These are phyloP conservation scores for Gentiana dahurica DNA, from an alignment of 257 asterid genomes.

Conservation along the genomic window DNA sequence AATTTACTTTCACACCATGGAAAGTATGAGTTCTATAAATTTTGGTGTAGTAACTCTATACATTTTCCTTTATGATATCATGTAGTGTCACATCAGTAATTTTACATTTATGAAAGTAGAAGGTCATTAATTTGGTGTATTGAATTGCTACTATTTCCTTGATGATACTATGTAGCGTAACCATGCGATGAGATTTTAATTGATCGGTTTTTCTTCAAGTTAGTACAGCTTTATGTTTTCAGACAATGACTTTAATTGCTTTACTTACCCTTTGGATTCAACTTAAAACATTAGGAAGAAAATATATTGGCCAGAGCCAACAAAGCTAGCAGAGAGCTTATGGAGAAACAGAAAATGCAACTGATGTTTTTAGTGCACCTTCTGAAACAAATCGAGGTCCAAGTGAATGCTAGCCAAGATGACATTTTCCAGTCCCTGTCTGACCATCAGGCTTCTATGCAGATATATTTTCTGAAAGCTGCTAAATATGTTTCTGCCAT, in stretches of 20 bases:
- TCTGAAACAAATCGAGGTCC: conserved; percentile 54
- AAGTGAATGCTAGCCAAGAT: conserved; percentile 51
- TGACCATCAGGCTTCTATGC: conserved; percentile 29
- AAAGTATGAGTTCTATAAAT: too few species aligned
- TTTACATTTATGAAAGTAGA: too few species aligned
- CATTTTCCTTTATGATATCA: too few species aligned
- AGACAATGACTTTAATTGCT: neutral
- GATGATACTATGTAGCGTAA: neutral
- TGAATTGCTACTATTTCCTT: neutral
- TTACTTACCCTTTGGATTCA: neutral
- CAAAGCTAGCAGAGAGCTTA: conserved; percentile 42
- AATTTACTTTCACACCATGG: too few species aligned
- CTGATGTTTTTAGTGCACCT: conserved; percentile 5
- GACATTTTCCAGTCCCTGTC: conserved; percentile 46
- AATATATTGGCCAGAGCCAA: conserved; percentile 30
- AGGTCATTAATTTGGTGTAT: conserved; percentile 5
- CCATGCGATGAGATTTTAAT: neutral
- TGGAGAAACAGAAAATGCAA: conserved; percentile 47
- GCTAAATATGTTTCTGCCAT: conserved; percentile 31
- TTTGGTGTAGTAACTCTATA: too few species aligned
- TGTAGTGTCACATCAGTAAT: too few species aligned
- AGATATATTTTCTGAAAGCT: conserved; percentile 40
- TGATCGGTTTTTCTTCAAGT: neutral
- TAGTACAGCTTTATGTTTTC: too few species aligned
- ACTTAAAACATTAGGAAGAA: conserved; percentile 30